Base-by-base conservation (phyloP, 2,329 filamentous ascomycete species). In the Diplodia scrobiculata region DNA sequence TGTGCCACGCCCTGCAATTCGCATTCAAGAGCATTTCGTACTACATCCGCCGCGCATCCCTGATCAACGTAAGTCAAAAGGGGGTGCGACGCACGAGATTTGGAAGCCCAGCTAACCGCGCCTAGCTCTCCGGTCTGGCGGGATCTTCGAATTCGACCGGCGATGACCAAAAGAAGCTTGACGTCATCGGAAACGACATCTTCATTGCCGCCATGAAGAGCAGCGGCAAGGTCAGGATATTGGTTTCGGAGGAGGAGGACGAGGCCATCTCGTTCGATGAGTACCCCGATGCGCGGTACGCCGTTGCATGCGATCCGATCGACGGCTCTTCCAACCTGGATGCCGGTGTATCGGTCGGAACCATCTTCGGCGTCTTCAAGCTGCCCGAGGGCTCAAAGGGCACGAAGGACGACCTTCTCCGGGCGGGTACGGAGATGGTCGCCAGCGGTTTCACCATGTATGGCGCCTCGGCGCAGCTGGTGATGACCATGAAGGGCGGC, bases 401-500 rank as follows among this genome's bases (percentile, higher is more conserved):
- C 70, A 89, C 85, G 67, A 89, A 90, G 72, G 92, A 96, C 74
- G 93, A 98, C 77, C 86, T 99, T 68, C 86, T 98, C 68, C 89
- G 88, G 79, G 91, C 95, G 0, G 95, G 95, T 66, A 94, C 91
- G 1, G 93, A 97, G 80, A 87, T 98, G 71, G 86, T 98, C 21
- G 94, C 95, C 41, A 89, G 91, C 25, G 95, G 95, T n/a, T 99
- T 99, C 85, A 99, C 95, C 80, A 99, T 99, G 95, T 99, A 99
- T 81, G 95, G 95, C 75, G 95, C 95, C 72, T 97, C 93, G 2
- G 89, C 95, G 3, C 94, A 98, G 82, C 85, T 99, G 53, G 95
- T 99, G 74, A 90, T 99, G 76, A 99, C 95, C 72, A 97, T 98
- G 92, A 91, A 90, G 80, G 91, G 89, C 71, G 91, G 93, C 70